A percentile compares a stretch with the other conserved stretches of the same genome.
Evolutionary conservation across 2,329 filamentous ascomycete genomes (phyloP).

Genomic region (Xylaria sp.): DNA sequence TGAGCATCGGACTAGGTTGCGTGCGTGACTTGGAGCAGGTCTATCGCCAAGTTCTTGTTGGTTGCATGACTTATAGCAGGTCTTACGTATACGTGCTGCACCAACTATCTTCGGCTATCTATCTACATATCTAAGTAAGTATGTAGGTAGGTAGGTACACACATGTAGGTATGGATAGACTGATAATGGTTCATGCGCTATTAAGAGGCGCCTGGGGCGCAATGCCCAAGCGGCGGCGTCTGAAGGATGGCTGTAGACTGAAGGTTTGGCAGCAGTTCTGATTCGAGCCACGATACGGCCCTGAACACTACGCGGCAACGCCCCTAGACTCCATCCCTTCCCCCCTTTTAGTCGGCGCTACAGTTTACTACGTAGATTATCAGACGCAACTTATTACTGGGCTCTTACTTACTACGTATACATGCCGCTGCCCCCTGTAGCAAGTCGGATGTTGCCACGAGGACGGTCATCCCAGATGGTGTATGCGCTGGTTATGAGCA

Average conservation of each 20-base stretch:
- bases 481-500: slow-evolving; percentile 25
- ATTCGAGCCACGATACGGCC: slow-evolving; percentile 37
- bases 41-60: slow-evolving; percentile 10
- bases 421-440: not conserved
- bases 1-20: not conserved
- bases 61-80: not conserved
- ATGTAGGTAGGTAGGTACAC: no score
- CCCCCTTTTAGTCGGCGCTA: slow-evolving; percentile 9
- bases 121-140: not conserved
- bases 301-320: slow-evolving; percentile 3
- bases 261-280: slow-evolving; percentile 15
- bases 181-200: slow-evolving; percentile 7
- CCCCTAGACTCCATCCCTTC: slow-evolving; percentile 2
- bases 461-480: not conserved
- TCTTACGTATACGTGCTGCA: not conserved
- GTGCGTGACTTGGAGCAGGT: slow-evolving; percentile 7
- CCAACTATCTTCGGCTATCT: not conserved
- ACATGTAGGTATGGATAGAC: not conserved
- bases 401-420: not conserved
- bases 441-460: slow-evolving; percentile 34
- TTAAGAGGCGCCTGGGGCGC: slow-evolving; percentile 1
- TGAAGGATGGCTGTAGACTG: slow-evolving; percentile 19
- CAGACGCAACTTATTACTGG: slow-evolving; percentile 9
- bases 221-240: slow-evolving; percentile 25
- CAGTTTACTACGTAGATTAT: not conserved